A percentile compares a stretch with the other conserved stretches of the same genome.
Evolutionary conservation across 306 rosid genomes (phyloP).

Genomic region (Biancaea sappan): DNA sequence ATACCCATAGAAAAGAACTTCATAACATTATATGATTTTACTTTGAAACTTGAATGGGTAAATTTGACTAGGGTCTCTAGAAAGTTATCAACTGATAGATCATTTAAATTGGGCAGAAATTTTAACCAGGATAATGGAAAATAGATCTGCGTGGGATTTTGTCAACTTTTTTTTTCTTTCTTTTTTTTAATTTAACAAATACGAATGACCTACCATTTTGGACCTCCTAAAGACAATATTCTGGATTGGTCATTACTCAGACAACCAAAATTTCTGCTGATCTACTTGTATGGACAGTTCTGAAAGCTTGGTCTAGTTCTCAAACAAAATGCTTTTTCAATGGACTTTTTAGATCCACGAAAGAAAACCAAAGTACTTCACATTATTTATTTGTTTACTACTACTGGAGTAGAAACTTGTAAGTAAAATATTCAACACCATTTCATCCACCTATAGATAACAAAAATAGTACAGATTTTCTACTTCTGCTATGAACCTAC

Average conservation of each 20-base stretch:
- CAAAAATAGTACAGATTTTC: no score
- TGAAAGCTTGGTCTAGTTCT: constrained; percentile 19
- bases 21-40: not conserved
- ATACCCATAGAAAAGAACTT: constrained; percentile 1
- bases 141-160: not conserved
- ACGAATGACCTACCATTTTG: constrained; percentile 17
- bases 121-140: constrained; percentile 7
- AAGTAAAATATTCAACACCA: no score
- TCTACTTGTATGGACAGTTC: not conserved
- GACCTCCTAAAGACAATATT: constrained; percentile 17
- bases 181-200: not conserved
- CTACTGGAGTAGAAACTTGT: not conserved
- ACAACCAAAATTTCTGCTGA: not conserved
- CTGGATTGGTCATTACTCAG: not conserved
- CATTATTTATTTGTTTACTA: not conserved
- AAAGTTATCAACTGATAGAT: not conserved
- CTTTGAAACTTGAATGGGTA: not conserved
- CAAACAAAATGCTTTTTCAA: constrained; percentile 2
- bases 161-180: constrained; percentile 14
- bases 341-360: not conserved
- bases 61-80: not conserved
- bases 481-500: constrained; percentile 1
- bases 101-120: constrained; percentile 3
- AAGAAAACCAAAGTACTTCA: constrained; percentile 8
- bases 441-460: no score